These are phyloP conservation scores for Irpex rosettiformis DNA, from an alignment of 1,284 basidiomycete species.

Conservation along the genomic window DNA sequence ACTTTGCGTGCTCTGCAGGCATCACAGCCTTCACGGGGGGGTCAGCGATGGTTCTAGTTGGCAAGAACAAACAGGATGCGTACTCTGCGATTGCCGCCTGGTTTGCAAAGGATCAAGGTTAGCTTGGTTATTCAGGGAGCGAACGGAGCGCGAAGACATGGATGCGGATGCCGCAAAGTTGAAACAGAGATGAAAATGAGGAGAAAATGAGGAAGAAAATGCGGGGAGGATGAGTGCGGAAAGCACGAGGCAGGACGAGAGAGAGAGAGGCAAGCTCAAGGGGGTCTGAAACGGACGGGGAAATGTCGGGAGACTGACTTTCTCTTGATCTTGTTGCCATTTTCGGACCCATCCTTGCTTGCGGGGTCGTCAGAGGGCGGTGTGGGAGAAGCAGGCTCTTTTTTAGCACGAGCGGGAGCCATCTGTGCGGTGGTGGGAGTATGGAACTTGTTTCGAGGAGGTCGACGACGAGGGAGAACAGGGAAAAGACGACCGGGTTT, in stretches of 20 bases:
- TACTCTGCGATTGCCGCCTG: slow-evolving; percentile 80
- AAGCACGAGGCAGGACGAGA: slow-evolving; percentile 35
- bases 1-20: slow-evolving; percentile 82
- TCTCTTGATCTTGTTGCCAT: slow-evolving; percentile 61
- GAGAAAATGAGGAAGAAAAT: slow-evolving; percentile 21
- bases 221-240: slow-evolving; percentile 24
- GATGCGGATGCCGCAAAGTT: slow-evolving; percentile 15
- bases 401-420: slow-evolving; percentile 65
- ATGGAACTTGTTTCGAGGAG: slow-evolving; percentile 9
- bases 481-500: slow-evolving; percentile 6
- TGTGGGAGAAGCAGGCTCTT: slow-evolving; percentile 56
- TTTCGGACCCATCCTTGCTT: slow-evolving; percentile 50
- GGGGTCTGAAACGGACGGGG: slow-evolving; percentile 27
- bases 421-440: slow-evolving; percentile 35
- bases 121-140: slow-evolving; percentile 18
- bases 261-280: neutral
- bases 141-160: slow-evolving; percentile 21
- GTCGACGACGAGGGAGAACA: slow-evolving; percentile 12
- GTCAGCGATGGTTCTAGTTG: slow-evolving; percentile 13
- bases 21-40: slow-evolving; percentile 60
- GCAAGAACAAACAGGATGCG: slow-evolving; percentile 27
- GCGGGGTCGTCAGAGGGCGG: slow-evolving; percentile 56
- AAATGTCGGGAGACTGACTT: slow-evolving; percentile 56
- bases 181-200: slow-evolving; percentile 22
- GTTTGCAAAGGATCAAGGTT: slow-evolving; percentile 28